phyloP scores from a whole-genome alignment of 805 yeast species.

The Cyberlindnera bimundalis region DNA sequence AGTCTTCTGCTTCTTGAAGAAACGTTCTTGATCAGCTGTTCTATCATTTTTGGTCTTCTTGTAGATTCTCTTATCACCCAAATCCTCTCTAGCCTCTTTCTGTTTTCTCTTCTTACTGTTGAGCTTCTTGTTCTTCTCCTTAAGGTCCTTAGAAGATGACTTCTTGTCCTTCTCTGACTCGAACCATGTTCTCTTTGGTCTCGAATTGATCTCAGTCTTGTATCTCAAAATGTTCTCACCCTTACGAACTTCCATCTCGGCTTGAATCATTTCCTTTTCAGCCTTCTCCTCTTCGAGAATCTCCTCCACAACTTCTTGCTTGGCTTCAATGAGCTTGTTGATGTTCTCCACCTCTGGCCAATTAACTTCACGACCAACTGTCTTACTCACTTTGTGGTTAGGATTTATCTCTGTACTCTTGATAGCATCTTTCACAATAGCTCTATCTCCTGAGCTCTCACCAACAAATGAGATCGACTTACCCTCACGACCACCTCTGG shows the following conservation, averaged over 20 bases:
- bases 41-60: constrained; percentile 81
- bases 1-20: constrained; percentile 25
- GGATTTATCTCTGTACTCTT: constrained; percentile 52
- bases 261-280: constrained; percentile 80
- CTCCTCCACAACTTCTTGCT: constrained; percentile 62
- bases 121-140: constrained; percentile 34
- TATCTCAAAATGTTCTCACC: constrained; percentile 83
- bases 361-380: constrained; percentile 87
- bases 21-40: constrained; percentile 43
- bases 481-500: constrained; percentile 98
- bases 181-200: constrained; percentile 98
- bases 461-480: constrained; percentile 91
- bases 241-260: constrained; percentile 86
- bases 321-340: constrained; percentile 55
- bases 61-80: constrained; percentile 48
- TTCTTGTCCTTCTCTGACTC: constrained; percentile 50
- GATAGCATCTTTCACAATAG: constrained; percentile 87
- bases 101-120: constrained; percentile 73
- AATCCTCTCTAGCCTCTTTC: constrained; percentile 58
- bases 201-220: constrained; percentile 74
- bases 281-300: constrained; percentile 83
- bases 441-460: constrained; percentile 81
- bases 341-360: constrained; percentile 81
- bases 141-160: constrained; percentile 32
- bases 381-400: constrained; percentile 46